Conservation (phyloP, 163 green algal genomes). For the Picocystis sp. region DNA sequence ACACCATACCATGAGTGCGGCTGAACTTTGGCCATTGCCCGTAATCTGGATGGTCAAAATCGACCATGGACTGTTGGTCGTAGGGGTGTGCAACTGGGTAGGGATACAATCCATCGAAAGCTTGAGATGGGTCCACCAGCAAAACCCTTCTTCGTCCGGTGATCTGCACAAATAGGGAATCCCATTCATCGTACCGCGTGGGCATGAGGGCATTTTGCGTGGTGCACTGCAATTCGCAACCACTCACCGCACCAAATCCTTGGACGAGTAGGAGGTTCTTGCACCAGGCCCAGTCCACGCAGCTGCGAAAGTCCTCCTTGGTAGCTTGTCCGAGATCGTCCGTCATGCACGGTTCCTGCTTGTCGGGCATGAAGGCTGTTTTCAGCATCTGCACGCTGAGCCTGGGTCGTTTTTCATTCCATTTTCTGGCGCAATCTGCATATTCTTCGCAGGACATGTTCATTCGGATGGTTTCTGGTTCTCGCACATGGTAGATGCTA, state of each 20-base stretch:
- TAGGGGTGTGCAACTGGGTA: conserved; percentile 45
- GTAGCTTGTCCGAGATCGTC: too few relatives aligned
- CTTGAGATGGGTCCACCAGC: conserved; percentile 27
- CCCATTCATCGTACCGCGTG: background rate
- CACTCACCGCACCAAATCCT: too few relatives aligned
- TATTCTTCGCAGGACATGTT: too few relatives aligned
- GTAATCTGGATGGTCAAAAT: conserved; percentile 27
- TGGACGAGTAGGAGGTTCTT: too few relatives aligned
- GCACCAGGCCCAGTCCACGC: too few relatives aligned
- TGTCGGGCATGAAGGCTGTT: too few relatives aligned
- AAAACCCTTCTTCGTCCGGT: conserved; percentile 5
- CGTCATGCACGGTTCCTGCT: too few relatives aligned
- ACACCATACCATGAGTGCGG: conserved; percentile 11
- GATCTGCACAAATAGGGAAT: conserved; percentile 13
- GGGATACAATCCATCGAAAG: conserved; percentile 41
- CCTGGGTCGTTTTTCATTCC: too few relatives aligned
- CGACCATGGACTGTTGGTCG: conserved; percentile 45
- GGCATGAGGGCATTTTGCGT: background rate
- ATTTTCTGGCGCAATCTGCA: too few relatives aligned
- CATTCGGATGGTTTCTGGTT: conserved; percentile 3
- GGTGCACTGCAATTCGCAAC: background rate
- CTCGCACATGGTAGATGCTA: conserved; percentile 7
- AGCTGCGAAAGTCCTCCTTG: too few relatives aligned
- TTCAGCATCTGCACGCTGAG: too few relatives aligned
- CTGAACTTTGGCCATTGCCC: conserved; percentile 25